Percentiles rank a stretch among this genome's conserved stretches.
phyloP scores from a whole-genome alignment of 2,329 filamentous ascomycete species.

The Penicillium paneum region DNA sequence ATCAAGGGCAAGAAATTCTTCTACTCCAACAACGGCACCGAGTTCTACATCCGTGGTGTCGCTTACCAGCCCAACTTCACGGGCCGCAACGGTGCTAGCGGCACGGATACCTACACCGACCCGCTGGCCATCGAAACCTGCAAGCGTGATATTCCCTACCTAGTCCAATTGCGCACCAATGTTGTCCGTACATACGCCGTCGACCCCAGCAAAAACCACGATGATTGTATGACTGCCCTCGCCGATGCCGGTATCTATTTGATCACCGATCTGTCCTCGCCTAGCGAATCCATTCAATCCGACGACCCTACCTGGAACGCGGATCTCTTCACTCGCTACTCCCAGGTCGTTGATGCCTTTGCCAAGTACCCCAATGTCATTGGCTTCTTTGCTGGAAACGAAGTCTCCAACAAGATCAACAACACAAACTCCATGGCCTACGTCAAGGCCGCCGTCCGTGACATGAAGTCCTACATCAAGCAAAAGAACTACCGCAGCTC shows the following conservation, averaged over 20 bases:
- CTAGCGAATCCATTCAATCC: slow-evolving; percentile 79
- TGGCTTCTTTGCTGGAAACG: slow-evolving; percentile 98
- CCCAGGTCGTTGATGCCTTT: slow-evolving; percentile 75
- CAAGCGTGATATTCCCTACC: slow-evolving; percentile 78
- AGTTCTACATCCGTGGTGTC: slow-evolving; percentile 83
- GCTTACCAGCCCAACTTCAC: slow-evolving; percentile 79
- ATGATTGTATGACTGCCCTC: slow-evolving; percentile 78
- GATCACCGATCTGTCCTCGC: slow-evolving; percentile 84
- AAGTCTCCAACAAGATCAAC: slow-evolving; percentile 84
- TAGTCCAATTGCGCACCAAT: slow-evolving; percentile 79
- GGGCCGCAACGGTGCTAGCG: slow-evolving; percentile 49
- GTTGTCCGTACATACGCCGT: slow-evolving; percentile 93
- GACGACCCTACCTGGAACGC: slow-evolving; percentile 74
- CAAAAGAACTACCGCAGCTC: slow-evolving; percentile 64
- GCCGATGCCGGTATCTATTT: slow-evolving; percentile 89
- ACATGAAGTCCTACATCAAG: slow-evolving; percentile 93
- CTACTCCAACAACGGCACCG: slow-evolving; percentile 73
- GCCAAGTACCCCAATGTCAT: slow-evolving; percentile 84
- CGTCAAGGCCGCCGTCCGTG: slow-evolving; percentile 96
- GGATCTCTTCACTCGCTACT: slow-evolving; percentile 76
- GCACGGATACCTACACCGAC: slow-evolving; percentile 65
- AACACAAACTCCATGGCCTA: slow-evolving; percentile 90
- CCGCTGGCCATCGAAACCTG: slow-evolving; percentile 70
- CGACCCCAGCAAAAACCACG: slow-evolving; percentile 74
- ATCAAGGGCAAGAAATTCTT: slow-evolving; percentile 86